Evolutionary conservation across 2,329 filamentous ascomycete species (phyloP).

Genomic region (Penicillium decumbens): DNA sequence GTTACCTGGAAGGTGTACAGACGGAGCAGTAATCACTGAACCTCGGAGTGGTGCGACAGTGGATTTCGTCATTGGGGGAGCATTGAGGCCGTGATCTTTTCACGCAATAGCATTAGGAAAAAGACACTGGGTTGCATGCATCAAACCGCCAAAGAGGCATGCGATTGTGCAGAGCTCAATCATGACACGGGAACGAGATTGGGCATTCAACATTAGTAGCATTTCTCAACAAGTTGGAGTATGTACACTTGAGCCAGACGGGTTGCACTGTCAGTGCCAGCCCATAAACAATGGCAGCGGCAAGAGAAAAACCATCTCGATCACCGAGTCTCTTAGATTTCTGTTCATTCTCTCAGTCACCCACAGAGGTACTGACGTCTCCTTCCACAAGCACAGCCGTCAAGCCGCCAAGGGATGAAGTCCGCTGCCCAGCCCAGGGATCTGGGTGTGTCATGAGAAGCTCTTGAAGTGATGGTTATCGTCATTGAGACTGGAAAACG

Average conservation of each 20-base stretch:
- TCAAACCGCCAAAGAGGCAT: neutral
- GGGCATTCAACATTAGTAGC: neutral
- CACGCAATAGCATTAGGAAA: neutral
- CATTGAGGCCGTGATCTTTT: neutral
- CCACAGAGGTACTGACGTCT: constrained; percentile 28
- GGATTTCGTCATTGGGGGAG: constrained; percentile 29
- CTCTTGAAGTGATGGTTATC: constrained; percentile 33
- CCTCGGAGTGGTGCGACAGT: constrained; percentile 29
- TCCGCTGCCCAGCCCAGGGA: constrained; percentile 24
- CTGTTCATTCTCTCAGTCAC: constrained; percentile 47
- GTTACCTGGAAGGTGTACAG: constrained; percentile 31
- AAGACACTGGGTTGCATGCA: neutral
- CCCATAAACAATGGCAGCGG: neutral
- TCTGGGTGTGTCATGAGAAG: constrained; percentile 36
- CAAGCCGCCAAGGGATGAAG: constrained; percentile 33
- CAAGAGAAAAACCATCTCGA: neutral
- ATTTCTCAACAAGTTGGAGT: constrained; percentile 1
- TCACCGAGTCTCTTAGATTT: constrained; percentile 41
- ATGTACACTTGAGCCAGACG: constrained; percentile 4
- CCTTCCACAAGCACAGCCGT: constrained; percentile 32
- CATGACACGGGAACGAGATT: neutral
- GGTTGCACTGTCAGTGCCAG: neutral
- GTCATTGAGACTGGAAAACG: constrained; percentile 36
- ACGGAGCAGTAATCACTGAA: constrained; percentile 24
- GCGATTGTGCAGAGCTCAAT: neutral